phyloP scores from a whole-genome alignment of 768 basidiomycete genomes.

The Tricholoma flavovirens region DNA sequence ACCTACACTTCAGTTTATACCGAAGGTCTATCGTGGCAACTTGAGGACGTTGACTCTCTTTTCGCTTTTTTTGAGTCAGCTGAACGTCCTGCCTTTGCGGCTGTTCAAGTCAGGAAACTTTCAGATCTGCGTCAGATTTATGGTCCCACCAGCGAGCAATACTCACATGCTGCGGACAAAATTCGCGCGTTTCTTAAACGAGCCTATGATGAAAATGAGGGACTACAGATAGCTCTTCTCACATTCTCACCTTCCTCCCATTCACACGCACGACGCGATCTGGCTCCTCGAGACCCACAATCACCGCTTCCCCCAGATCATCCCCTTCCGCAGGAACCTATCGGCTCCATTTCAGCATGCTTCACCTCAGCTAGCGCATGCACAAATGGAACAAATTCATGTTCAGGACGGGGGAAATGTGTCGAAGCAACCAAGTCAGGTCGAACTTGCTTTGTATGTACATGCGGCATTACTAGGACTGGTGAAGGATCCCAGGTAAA shows the following conservation, averaged over 20 bases:
- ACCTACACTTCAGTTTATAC: slow-evolving; percentile 52
- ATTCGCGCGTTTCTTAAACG: slow-evolving; percentile 45
- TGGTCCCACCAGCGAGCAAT: slow-evolving; percentile 51
- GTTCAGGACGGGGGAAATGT: slow-evolving; percentile 70
- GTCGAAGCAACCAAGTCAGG: slow-evolving; percentile 55
- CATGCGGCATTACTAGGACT: slow-evolving; percentile 43
- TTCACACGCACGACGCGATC: slow-evolving; percentile 30
- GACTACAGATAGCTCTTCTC: slow-evolving; percentile 47
- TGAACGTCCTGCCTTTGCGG: slow-evolving; percentile 51
- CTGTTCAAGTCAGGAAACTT: slow-evolving; percentile 52
- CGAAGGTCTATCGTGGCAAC: slow-evolving; percentile 23
- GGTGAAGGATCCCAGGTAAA: slow-evolving; percentile 46
- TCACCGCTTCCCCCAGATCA: slow-evolving; percentile 39
- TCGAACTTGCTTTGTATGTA: slow-evolving; percentile 48
- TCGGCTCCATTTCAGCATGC: slow-evolving; percentile 59
- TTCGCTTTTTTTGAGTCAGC: slow-evolving; percentile 50
- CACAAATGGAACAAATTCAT: slow-evolving; percentile 53
- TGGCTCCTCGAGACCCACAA: slow-evolving; percentile 36
- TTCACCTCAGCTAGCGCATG: slow-evolving; percentile 51
- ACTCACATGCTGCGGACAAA: slow-evolving; percentile 37
- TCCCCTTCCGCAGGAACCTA: slow-evolving; percentile 45
- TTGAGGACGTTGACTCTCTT: slow-evolving; percentile 31
- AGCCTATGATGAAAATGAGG: slow-evolving; percentile 30
- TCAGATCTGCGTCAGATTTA: slow-evolving; percentile 38
- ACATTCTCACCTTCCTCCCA: slow-evolving; percentile 33